Evolutionary conservation across 306 rosid species (phyloP).

Genomic region (Ormosia semicastrata): DNA sequence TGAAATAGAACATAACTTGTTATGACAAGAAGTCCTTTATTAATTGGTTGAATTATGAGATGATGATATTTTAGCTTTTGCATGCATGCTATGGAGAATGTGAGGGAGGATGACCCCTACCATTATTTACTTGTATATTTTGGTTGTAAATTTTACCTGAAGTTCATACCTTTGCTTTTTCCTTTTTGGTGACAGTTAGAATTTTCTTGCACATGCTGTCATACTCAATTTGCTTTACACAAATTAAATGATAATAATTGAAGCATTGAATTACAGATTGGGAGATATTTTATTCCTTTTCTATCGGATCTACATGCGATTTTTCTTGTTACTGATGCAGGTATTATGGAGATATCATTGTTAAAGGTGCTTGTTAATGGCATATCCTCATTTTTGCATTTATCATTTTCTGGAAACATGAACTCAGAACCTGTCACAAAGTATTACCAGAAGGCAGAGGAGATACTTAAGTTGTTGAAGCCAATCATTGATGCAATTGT

Average conservation of each 20-base stretch:
- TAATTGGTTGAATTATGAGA: background rate
- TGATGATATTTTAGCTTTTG: background rate
- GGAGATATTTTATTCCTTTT: background rate
- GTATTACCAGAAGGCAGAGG: conserved; percentile 74
- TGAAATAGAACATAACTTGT: background rate
- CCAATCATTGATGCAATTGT: conserved; percentile 71
- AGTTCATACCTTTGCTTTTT: background rate
- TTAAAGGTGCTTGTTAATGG: conserved; percentile 62
- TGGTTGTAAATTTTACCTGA: background rate
- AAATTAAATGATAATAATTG: conserved; percentile 10
- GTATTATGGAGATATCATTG: conserved; percentile 84
- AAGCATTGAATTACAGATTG: conserved; percentile 6
- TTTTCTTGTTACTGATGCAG: conserved; percentile 52
- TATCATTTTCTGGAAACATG: conserved; percentile 60
- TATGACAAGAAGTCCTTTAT: background rate
- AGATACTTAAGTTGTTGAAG: conserved; percentile 77
- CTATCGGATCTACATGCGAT: conserved; percentile 16
- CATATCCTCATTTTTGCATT: conserved; percentile 71
- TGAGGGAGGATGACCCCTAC: background rate
- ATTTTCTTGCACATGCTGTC: background rate
- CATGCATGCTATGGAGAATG: background rate
- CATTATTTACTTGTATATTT: background rate
- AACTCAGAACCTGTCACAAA: conserved; percentile 62
- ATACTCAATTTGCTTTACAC: conserved; percentile 11
- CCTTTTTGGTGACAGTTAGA: background rate